Evolutionary conservation across 2,329 filamentous ascomycete species (phyloP), one percentile per base, ranked within the genome.

Genomic region (Torrubiellomyces zombiae): DNA sequence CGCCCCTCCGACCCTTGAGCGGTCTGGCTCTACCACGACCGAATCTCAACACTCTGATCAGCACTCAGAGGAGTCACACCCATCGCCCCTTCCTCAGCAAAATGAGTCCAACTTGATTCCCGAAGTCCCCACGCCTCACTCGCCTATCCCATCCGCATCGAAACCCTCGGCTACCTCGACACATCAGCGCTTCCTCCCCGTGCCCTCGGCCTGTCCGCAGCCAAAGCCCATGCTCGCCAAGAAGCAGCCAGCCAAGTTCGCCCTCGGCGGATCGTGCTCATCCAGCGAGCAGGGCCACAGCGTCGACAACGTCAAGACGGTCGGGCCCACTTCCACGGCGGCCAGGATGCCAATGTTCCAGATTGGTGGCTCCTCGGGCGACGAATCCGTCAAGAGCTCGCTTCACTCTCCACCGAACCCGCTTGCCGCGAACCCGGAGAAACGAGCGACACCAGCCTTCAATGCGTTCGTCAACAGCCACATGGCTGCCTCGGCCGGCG

Each of bases 381-480:
- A 89, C 31, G 75, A 79, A 33, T 79, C 74, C 47, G 64, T 82
- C 35, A 60, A 59, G 53, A 63, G 58, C 32, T 53, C 58, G 2
- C 43, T 67, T 42, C 40, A 59, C 42, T 48, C 60, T 30, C 45
- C 56, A 38, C 51, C n/a, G n/a, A n/a, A n/a, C n/a, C n/a, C n/a
- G n/a, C n/a, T n/a, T n/a, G n/a, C n/a, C n/a, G 47, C 59, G 12
- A 47, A 38, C 4, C 44, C 45, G 9, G 58, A 53, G 41, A 93
- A 92, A 61, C 70, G n/a, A n/a, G n/a, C n/a, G n/a, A n/a, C n/a
- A n/a, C n/a, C n/a, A n/a, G n/a, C n/a, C n/a, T n/a, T n/a, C n/a
- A 20, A 75, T 30, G 68, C 81, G 1, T 83, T 82, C 0, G 89
- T 93, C 49, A 76, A 72, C 51, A 75, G 80, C 39, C 70, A 83